Evolutionary conservation across 805 yeast species (phyloP).

Genomic region (Wickerhamiella cacticola): DNA sequence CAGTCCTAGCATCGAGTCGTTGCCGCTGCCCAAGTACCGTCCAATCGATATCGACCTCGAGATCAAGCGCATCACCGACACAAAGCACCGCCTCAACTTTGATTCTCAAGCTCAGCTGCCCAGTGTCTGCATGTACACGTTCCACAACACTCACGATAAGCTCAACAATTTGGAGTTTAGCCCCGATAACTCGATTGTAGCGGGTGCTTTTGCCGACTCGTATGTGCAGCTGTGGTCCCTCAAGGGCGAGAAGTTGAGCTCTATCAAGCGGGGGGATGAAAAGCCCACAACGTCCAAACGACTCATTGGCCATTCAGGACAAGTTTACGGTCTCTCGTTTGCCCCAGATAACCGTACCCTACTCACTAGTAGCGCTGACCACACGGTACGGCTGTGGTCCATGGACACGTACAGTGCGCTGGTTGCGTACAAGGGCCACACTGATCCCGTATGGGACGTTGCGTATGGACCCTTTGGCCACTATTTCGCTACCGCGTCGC

Average conservation of each 20-base stretch:
- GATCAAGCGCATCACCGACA: slow-evolving; percentile 67
- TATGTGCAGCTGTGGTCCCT: slow-evolving; percentile 85
- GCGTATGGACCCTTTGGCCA: slow-evolving; percentile 90
- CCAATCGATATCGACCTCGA: slow-evolving; percentile 69
- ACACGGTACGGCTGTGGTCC: slow-evolving; percentile 88
- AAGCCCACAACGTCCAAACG: slow-evolving; percentile 31
- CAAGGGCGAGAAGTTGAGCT: slow-evolving; percentile 69
- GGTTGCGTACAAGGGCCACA: slow-evolving; percentile 90
- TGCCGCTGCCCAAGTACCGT: slow-evolving; percentile 81
- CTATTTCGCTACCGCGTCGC: slow-evolving; percentile 95
- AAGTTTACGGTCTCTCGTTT: slow-evolving; percentile 82
- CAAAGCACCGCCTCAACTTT: slow-evolving; percentile 59
- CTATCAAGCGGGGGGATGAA: slow-evolving; percentile 27
- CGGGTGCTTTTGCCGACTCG: slow-evolving; percentile 91
- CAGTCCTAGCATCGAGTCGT: slow-evolving; percentile 57
- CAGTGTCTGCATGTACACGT: slow-evolving; percentile 94
- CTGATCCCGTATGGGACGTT: slow-evolving; percentile 96
- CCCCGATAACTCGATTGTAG: slow-evolving; percentile 73
- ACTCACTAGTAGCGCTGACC: slow-evolving; percentile 78
- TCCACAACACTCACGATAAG: slow-evolving; percentile 86
- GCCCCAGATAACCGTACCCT: slow-evolving; percentile 80
- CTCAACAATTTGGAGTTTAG: slow-evolving; percentile 80
- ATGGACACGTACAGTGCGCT: slow-evolving; percentile 78
- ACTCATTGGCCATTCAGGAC: slow-evolving; percentile 85
- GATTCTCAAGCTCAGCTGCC: slow-evolving; percentile 72